Percentiles rank a stretch among this genome's conserved stretches.
These are phyloP conservation scores for Galerina sulciceps DNA, from an alignment of 768 basidiomycete genomes.

Conservation along the genomic window DNA sequence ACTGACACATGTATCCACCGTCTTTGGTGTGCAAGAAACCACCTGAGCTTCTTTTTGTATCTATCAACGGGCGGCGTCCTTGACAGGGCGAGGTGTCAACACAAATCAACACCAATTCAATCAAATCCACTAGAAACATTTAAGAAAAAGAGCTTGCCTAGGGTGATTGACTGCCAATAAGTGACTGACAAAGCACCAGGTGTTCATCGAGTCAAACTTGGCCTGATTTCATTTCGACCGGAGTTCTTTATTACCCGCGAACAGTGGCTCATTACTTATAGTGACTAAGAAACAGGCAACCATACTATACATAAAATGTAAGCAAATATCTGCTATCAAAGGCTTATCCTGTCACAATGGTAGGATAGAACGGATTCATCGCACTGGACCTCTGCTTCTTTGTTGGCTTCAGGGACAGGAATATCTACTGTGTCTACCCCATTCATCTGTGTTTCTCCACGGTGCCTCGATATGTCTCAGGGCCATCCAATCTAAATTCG, in stretches of 20 bases:
- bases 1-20: slow-evolving; percentile 16
- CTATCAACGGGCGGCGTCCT: slow-evolving; percentile 18
- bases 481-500: too few relatives aligned
- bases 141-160: neutral
- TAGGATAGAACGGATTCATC: too few relatives aligned
- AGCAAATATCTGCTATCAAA: neutral
- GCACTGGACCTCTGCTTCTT: too few relatives aligned
- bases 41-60: slow-evolving; percentile 2
- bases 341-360: too few relatives aligned
- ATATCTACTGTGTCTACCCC: too few relatives aligned
- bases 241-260: slow-evolving; percentile 23
- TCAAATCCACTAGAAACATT: slow-evolving; percentile 10
- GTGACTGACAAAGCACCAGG: neutral
- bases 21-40: slow-evolving; percentile 7
- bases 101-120: slow-evolving; percentile 2
- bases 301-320: neutral
- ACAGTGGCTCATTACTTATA: slow-evolving; percentile 27
- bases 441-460: too few relatives aligned
- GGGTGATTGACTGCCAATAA: neutral
- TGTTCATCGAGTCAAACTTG: slow-evolving; percentile 5
- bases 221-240: slow-evolving; percentile 14
- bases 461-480: too few relatives aligned
- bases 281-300: slow-evolving; percentile 5
- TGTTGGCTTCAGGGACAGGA: too few relatives aligned
- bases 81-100: slow-evolving; percentile 2